These are phyloP conservation scores for Fusarium continuum DNA, from an alignment of 2,329 filamentous ascomycete species.

Conservation along the genomic window DNA sequence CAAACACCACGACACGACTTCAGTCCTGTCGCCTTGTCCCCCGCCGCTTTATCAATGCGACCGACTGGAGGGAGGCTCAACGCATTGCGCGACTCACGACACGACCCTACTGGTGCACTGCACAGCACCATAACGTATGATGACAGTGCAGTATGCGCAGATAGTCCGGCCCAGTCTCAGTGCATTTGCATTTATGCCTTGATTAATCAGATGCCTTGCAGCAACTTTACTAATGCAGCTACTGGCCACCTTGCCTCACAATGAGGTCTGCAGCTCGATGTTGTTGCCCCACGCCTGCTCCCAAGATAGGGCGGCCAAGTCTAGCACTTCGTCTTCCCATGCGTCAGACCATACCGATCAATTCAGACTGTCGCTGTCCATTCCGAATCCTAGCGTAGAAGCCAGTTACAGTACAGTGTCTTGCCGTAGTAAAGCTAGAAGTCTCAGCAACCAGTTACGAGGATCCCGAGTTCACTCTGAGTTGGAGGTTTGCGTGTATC, in stretches of 20 bases:
- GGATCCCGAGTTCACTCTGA: background rate
- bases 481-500: no score
- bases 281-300: conserved; percentile 18
- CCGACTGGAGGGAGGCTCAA: conserved; percentile 22
- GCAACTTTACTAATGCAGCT: background rate
- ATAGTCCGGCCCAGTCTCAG: background rate
- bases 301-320: background rate
- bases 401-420: no score
- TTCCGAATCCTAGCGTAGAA: background rate
- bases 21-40: background rate
- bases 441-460: background rate
- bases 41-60: conserved; percentile 25
- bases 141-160: background rate
- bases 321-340: background rate
- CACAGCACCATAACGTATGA: conserved; percentile 10
- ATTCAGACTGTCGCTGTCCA: background rate
- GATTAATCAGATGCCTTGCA: background rate
- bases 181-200: background rate
- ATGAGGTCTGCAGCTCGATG: background rate
- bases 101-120: conserved; percentile 18
- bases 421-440: background rate
- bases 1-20: background rate
- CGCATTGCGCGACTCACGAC: conserved; percentile 14
- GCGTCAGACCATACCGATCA: conserved; percentile 11
- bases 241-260: conserved; percentile 17